phyloP scores from a whole-genome alignment of 352 stramenopile genomes.

The Sclerospora graminicola region DNA sequence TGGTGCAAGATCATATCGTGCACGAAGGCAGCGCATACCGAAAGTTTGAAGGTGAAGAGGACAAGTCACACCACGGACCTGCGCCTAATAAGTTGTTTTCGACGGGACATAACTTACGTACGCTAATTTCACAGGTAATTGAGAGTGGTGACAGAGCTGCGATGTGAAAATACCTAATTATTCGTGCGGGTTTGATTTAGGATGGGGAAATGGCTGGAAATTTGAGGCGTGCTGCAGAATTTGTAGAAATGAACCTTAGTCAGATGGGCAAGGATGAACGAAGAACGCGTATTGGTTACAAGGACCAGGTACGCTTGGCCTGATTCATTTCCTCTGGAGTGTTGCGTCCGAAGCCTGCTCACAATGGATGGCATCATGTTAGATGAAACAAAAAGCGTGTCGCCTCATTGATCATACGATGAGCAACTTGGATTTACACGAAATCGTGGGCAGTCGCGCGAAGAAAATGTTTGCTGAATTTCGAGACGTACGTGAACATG shows the following conservation, averaged over 20 bases:
- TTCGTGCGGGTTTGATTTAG: conserved; percentile 26
- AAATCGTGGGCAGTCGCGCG: conserved; percentile 89
- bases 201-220: conserved; percentile 83
- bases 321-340: conserved; percentile 1
- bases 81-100: conserved; percentile 93
- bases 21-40: conserved; percentile 93
- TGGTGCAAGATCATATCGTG: conserved; percentile 92
- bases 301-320: conserved; percentile 86
- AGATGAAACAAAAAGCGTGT: conserved; percentile 91
- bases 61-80: conserved; percentile 94
- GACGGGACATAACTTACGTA: conserved; percentile 92
- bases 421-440: conserved; percentile 91
- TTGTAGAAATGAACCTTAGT: conserved; percentile 94
- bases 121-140: conserved; percentile 85
- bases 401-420: conserved; percentile 87
- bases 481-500: conserved; percentile 91
- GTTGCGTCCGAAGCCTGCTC: conserved; percentile 11
- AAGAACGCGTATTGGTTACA: conserved; percentile 93
- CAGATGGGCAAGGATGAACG: conserved; percentile 95
- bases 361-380: conserved; percentile 15
- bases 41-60: conserved; percentile 96
- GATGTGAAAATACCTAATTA: conserved; percentile 9
- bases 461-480: conserved; percentile 97
- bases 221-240: conserved; percentile 73
- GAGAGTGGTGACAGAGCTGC: neutral